A percentile compares a stretch with the other conserved stretches of the same genome.
Conservation (phyloP, 331 rosid genomes). For the Spiraea crenata region DNA sequence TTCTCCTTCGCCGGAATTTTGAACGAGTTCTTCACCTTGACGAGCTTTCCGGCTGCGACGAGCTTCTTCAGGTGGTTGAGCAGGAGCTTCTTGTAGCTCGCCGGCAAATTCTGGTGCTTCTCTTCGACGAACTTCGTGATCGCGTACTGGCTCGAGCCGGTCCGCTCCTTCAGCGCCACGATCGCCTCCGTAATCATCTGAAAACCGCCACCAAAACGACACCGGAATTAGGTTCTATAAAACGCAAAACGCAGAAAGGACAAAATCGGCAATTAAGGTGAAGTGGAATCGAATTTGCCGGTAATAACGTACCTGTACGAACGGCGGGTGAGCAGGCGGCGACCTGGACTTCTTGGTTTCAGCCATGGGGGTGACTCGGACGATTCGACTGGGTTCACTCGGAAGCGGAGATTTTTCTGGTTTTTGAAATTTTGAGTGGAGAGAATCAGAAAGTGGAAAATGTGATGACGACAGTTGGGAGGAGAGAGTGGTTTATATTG, state of each 20-base stretch:
- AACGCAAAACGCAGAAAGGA: fast-evolving
- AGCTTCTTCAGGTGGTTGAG: constrained; percentile 58
- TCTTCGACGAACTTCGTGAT: constrained; percentile 69
- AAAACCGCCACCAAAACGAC: neutral
- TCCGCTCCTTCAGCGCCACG: constrained; percentile 59
- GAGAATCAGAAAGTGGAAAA: neutral
- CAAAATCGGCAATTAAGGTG: neutral
- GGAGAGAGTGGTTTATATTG: constrained; percentile 31
- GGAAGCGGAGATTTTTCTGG: neutral
- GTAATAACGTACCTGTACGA: constrained; percentile 41
- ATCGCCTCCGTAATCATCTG: constrained; percentile 82
- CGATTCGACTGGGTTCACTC: neutral
- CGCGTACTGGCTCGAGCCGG: constrained; percentile 87
- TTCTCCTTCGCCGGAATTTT: constrained; percentile 44
- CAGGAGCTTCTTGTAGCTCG: constrained; percentile 60
- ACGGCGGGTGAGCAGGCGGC: constrained; percentile 61
- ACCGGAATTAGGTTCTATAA: neutral
- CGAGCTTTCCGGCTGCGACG: constrained; percentile 61
- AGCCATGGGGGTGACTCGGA: constrained; percentile 25
- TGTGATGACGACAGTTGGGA: neutral
- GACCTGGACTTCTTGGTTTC: constrained; percentile 43
- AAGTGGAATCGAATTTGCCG: too few species aligned
- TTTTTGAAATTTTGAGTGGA: neutral
- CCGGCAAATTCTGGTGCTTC: constrained; percentile 56
- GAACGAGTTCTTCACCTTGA: constrained; percentile 76